These are phyloP conservation scores for Ganoderma resinaceum DNA, from an alignment of 1,284 basidiomycete genomes.

Conservation along the genomic window DNA sequence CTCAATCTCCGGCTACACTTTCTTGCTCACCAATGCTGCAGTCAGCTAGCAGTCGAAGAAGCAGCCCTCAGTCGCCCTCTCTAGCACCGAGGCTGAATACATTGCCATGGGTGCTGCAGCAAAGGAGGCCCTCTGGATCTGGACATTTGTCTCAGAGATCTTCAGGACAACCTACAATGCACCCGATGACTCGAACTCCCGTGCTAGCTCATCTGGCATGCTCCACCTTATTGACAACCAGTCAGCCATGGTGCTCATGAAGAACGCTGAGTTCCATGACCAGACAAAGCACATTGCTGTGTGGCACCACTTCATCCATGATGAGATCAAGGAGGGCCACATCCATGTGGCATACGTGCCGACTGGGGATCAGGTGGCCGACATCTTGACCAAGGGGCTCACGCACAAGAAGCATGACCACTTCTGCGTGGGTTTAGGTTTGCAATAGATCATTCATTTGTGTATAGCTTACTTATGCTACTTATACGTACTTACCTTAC, in stretches of 20 bases:
- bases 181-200: no score
- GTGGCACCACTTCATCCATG: not conserved
- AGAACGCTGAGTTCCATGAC: not conserved
- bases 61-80: no score
- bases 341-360: not conserved
- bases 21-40: slow-evolving; percentile 14
- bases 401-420: not conserved
- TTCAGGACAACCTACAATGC: no score
- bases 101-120: no score
- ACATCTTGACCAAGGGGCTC: not conserved
- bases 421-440: not conserved
- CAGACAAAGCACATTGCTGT: not conserved
- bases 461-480: no score
- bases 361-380: not conserved
- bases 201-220: not conserved
- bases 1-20: not conserved
- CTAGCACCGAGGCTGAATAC: no score
- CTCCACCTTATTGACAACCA: not conserved
- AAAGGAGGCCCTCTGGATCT: no score
- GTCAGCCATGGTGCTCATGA: not conserved
- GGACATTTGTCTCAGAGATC: no score
- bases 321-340: not conserved
- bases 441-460: no score
- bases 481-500: no score
- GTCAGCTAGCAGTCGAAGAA: slow-evolving; percentile 39